Base-by-base conservation (phyloP, 1,139 yeast species). In the Lodderomyces margitis region DNA sequence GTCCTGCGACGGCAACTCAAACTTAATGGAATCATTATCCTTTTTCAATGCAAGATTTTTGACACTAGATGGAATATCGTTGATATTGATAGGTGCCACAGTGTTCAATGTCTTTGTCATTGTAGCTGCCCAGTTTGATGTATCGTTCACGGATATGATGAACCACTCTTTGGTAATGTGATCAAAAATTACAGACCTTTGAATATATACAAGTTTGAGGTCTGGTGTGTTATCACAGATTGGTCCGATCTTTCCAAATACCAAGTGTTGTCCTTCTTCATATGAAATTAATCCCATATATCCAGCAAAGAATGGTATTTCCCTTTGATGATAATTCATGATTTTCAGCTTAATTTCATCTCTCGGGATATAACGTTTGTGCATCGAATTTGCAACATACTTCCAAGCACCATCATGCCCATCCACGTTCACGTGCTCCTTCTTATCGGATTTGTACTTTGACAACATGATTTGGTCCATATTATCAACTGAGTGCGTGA, bases 271-370 rank as follows among this genome's bases (percentile, higher is more conserved):
- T 0, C 92, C 91, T 62, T 85, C 89, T 58, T 92, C 99, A 57
- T 92, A 92, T 0, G 95, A 84, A 10, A 92, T 61, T 36, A 86
- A 69, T 1, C 99, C 99, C 47, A 89, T 67, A 27, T 85, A 72
- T 0, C 99, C 99, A 17, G 98, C 98, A 45, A 81, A 68, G 56
- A 94, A 94, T 1, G 96, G 95, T 34, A 85, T 64, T 1, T 61
- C 48, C 59, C 73, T 47, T 5, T 36, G 36, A 34, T 50, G 54
- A 14, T 47, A 37, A 6, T 45, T 34, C 1, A 40, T 36, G 4
- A 54, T 40, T 21, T 49, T 49, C n/a, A 42, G 34, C 8, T 51
- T 42, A 14, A 65, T 55, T 2, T 37, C 34, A 8, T 48, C 48
- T 42, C 65, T 50, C 3, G 65, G 50, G 16, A 59, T 49, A 45